Evolutionary conservation across 352 stramenopile genomes (phyloP).

Genomic region (Thalassiosira livingstoniorum): DNA sequence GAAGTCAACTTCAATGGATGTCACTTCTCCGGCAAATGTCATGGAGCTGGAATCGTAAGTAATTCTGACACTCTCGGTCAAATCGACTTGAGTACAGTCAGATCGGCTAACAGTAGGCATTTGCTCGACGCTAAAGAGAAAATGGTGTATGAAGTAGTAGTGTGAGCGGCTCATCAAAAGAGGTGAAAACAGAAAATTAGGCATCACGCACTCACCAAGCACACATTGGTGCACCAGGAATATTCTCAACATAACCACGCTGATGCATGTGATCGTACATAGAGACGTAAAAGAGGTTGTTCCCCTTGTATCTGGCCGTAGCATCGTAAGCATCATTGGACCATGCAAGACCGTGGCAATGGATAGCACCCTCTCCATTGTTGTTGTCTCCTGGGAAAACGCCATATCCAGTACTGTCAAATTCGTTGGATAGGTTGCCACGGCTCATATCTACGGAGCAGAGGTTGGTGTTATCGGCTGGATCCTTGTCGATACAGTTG

Average conservation of each 20-base stretch:
- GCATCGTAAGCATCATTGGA: constrained; percentile 46
- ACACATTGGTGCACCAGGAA: constrained; percentile 73
- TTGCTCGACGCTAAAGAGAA: constrained; percentile 22
- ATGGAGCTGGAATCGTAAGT: background rate
- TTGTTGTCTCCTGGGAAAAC: constrained; percentile 31
- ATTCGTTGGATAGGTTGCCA: constrained; percentile 13
- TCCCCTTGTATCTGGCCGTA: constrained; percentile 52
- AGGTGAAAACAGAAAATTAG: constrained; percentile 6
- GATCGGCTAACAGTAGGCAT: constrained; percentile 59
- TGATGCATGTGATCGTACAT: constrained; percentile 80
- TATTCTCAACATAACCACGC: constrained; percentile 71
- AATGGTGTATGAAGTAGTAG: background rate
- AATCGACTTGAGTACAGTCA: constrained; percentile 62
- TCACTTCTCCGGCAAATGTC: background rate
- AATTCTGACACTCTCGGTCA: constrained; percentile 23
- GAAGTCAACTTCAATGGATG: constrained; percentile 46
- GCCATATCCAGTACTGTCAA: background rate
- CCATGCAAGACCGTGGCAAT: constrained; percentile 78
- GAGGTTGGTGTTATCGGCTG: constrained; percentile 62
- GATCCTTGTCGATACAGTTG: constrained; percentile 60
- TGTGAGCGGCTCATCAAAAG: no score
- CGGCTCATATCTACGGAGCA: constrained; percentile 45
- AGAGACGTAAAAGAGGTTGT: constrained; percentile 76
- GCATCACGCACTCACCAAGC: constrained; percentile 36
- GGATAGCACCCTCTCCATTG: constrained; percentile 61